Conservation (phyloP, 169 alveolate species). For the Perkinsus marinus region DNA sequence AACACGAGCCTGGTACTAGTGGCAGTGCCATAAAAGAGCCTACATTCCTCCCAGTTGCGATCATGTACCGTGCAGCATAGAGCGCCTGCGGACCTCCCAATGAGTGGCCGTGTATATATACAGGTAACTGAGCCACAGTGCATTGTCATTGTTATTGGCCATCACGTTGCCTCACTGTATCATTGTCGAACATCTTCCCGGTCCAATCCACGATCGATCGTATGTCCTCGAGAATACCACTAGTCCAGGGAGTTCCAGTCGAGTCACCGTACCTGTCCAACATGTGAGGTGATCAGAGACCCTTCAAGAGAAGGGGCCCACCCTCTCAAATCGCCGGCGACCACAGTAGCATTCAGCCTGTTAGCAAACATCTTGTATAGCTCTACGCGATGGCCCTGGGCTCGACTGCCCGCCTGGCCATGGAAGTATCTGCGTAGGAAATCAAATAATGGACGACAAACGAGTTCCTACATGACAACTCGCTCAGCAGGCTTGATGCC, state of each 20-base stretch:
- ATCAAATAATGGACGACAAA: no score
- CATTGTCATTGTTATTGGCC: no score
- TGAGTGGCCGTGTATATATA: background rate
- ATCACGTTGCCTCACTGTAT: background rate
- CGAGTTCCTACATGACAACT: background rate
- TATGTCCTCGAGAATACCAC: background rate
- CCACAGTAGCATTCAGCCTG: background rate
- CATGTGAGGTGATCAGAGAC: background rate
- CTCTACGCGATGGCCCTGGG: background rate
- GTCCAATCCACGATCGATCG: background rate
- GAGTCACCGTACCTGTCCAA: background rate
- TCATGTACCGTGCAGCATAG: background rate
- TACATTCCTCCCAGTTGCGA: background rate
- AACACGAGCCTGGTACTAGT: background rate
- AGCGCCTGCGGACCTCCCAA: background rate
- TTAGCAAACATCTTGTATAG: background rate
- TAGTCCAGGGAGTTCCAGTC: background rate
- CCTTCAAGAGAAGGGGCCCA: background rate
- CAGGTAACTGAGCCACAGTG: background rate
- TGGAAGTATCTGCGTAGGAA: background rate
- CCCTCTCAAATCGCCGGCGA: background rate
- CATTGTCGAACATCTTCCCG: background rate
- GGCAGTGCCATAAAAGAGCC: background rate
- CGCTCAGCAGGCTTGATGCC: background rate
- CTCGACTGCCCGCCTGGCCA: background rate